Conservation (phyloP, 441 rosid species). For the Brassica balearica region DNA sequence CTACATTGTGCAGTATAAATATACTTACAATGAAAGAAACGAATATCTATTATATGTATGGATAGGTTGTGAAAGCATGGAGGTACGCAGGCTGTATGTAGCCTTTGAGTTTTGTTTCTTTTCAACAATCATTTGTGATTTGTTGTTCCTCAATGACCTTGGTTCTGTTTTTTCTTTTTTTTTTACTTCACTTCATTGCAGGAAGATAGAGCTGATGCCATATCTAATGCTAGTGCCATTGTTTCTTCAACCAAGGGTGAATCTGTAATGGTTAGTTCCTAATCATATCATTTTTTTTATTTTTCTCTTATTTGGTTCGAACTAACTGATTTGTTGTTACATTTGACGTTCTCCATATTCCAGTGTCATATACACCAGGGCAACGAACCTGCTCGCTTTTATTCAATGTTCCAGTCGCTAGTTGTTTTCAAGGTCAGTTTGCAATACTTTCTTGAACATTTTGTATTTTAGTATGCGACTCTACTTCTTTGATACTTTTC, state of each 20-base stretch:
- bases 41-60: slow-evolving; percentile 71
- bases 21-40: slow-evolving; percentile 60
- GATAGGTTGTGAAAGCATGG: slow-evolving; percentile 70
- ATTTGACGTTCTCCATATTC: slow-evolving; percentile 23
- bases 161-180: slow-evolving; percentile 12
- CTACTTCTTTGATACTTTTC: slow-evolving; percentile 15
- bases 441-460: slow-evolving; percentile 6
- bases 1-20: slow-evolving; percentile 73
- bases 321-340: slow-evolving; percentile 1
- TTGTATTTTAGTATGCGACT: slow-evolving; percentile 5
- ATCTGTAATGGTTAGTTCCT: slow-evolving; percentile 70
- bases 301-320: not conserved
- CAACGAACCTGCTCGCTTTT: slow-evolving; percentile 75
- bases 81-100: slow-evolving; percentile 46
- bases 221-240: slow-evolving; percentile 73
- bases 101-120: not conserved
- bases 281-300: not conserved
- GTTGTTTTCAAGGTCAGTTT: slow-evolving; percentile 66
- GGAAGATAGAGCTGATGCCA: slow-evolving; percentile 83
- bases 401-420: slow-evolving; percentile 60
- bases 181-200: slow-evolving; percentile 33
- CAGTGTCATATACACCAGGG: slow-evolving; percentile 75
- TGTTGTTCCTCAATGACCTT: slow-evolving; percentile 28
- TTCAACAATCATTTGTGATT: slow-evolving; percentile 10
- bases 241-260: slow-evolving; percentile 79